Conservation (phyloP, 2,329 filamentous ascomycete species). For the Aspergillus cejpii region DNA sequence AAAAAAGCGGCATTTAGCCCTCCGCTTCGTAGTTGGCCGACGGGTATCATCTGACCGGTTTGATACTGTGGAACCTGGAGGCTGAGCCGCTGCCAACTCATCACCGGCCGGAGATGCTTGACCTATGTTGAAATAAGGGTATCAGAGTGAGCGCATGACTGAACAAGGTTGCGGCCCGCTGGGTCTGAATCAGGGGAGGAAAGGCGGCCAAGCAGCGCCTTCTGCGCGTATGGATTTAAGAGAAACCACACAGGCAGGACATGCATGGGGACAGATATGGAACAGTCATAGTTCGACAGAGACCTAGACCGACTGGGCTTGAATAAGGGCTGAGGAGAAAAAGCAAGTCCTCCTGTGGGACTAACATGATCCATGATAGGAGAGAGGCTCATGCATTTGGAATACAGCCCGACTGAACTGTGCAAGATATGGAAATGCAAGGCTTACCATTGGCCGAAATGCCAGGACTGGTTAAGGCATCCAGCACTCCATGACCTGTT, state of each 20-base stretch:
- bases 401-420: background rate
- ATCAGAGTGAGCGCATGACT: conserved; percentile 31
- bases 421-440: background rate
- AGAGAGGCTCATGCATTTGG: background rate
- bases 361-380: background rate
- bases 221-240: background rate
- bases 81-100: conserved; percentile 29
- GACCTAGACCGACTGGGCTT: conserved; percentile 1
- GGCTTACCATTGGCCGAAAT: background rate
- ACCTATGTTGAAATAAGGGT: conserved; percentile 20
- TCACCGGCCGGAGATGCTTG: conserved; percentile 14
- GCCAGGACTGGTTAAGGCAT: background rate
- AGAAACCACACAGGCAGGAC: conserved; percentile 1
- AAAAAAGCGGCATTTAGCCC: conserved; percentile 24
- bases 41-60: background rate
- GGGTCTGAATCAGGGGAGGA: conserved; percentile 12
- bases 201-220: background rate
- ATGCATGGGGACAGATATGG: conserved; percentile 2
- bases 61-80: conserved; percentile 12
- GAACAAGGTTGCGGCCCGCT: conserved; percentile 22
- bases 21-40: background rate
- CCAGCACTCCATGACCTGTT: background rate
- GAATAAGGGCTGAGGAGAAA: background rate
- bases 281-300: background rate
- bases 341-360: background rate